A percentile compares a stretch with the other conserved stretches of the same genome.
Conservation (phyloP, 768 basidiomycete genomes). For the Strobilomyces dryophilus region DNA sequence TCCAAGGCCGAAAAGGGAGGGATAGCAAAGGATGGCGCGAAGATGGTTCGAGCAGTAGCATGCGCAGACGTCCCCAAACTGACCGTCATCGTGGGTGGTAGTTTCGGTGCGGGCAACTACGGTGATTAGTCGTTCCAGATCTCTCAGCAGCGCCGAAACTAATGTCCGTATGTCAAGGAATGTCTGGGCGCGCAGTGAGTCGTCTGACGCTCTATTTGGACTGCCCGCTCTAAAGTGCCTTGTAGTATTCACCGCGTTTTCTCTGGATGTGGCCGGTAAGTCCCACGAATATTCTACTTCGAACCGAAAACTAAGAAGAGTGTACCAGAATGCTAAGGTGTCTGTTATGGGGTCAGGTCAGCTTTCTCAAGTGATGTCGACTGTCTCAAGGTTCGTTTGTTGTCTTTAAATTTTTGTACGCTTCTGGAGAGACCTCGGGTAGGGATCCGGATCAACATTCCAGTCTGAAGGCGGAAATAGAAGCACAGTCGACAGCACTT, state of each 20-base stretch:
- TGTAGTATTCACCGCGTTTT: conserved; percentile 88
- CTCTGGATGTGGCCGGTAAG: conserved; percentile 97
- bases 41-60: conserved; percentile 95
- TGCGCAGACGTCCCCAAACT: conserved; percentile 93
- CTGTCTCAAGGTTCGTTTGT: conserved; percentile 68
- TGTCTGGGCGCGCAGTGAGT: conserved; percentile 89
- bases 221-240: conserved; percentile 3
- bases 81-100: conserved; percentile 89
- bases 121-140: conserved; percentile 40
- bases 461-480: conserved; percentile 75
- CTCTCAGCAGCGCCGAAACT: conserved; percentile 6
- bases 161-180: conserved; percentile 46
- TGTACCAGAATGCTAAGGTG: conserved; percentile 75
- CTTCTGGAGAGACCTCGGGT: neutral
- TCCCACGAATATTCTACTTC: conserved; percentile 9
- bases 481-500: conserved; percentile 79
- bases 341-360: conserved; percentile 96
- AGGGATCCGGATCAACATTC: conserved; percentile 80
- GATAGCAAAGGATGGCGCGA: conserved; percentile 91
- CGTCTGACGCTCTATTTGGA: neutral
- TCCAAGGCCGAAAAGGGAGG: conserved; percentile 93
- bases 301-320: conserved; percentile 5
- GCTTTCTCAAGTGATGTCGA: conserved; percentile 88
- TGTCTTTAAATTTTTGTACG: neutral
- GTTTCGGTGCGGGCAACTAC: conserved; percentile 94